Evolutionary conservation across 371 early-diverging fungal species (phyloP).

Genomic region (Mortierella sp.): DNA sequence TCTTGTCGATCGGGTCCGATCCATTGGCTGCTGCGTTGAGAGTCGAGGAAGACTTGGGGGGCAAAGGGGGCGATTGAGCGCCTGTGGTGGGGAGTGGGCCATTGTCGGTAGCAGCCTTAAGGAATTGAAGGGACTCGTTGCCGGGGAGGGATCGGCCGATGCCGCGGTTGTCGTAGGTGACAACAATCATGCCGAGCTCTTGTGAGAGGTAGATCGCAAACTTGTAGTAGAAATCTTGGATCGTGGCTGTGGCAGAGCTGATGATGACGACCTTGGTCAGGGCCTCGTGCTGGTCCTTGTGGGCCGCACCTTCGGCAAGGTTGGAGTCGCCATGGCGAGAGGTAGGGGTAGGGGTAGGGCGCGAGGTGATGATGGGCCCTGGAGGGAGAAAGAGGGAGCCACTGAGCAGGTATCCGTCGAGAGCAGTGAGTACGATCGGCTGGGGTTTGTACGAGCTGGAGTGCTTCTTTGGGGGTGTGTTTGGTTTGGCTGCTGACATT

Average conservation of each 20-base stretch:
- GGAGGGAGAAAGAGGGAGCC: conserved; percentile 50
- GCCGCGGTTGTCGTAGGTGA: conserved; percentile 57
- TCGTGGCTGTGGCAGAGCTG: conserved; percentile 52
- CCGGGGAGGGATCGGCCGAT: conserved; percentile 56
- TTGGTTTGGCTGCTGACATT: conserved; percentile 4
- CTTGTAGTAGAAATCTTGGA: conserved; percentile 55
- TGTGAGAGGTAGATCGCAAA: conserved; percentile 51
- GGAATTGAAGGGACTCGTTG: conserved; percentile 24
- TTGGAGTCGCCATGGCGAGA: conserved; percentile 17
- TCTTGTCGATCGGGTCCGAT: neutral
- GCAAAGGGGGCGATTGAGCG: conserved; percentile 20
- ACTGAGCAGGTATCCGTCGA: conserved; percentile 49
- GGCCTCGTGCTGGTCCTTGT: conserved; percentile 20
- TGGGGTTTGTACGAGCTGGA: conserved; percentile 23
- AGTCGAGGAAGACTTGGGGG: conserved; percentile 26
- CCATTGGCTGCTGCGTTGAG: neutral
- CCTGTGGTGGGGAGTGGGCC: neutral
- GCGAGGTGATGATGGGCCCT: conserved; percentile 36
- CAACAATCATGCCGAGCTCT: conserved; percentile 52
- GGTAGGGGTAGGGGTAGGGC: conserved; percentile 1
- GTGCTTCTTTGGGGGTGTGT: conserved; percentile 18
- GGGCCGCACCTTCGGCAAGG: conserved; percentile 23
- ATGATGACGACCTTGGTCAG: conserved; percentile 50
- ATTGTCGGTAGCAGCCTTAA: conserved; percentile 29
- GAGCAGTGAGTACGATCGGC: conserved; percentile 52